Evolutionary conservation across 179 eudicot genomes (phyloP), one percentile per base, ranked within the genome.

Genomic region (Nepenthes alata): DNA sequence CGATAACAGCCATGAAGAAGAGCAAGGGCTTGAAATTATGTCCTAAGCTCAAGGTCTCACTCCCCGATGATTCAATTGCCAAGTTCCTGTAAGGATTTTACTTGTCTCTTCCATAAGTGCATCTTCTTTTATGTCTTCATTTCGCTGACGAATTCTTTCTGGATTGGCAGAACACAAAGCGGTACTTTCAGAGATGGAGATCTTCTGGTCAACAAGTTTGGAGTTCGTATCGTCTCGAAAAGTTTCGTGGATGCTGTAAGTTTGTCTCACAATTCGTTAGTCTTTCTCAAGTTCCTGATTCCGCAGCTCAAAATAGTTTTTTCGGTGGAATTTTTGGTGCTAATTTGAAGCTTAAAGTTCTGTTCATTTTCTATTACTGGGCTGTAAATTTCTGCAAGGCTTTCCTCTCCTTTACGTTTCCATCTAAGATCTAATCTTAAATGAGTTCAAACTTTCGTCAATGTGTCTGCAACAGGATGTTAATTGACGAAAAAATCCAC

Each of bases 131-230:
- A 3, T 61, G 38, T 51, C 14, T 34, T 55, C 15, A 14, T 11
- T 68, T 63, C 47, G n/a, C 51, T 47, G 1, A 35, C 7, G 12
- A 66, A 37, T 57, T 59, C 13, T 47, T 52, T 57, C 57, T 58
- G 14, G 35, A 5, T 48, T 8, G 70, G 65, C 61, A 91, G 98
- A 48, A 84, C 96, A 55, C 83, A 80, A 64, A 89, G 96, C 39
- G 98, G 98, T 35, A 93, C 98, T 37, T 93, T 89, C 73, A 83
- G 73, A 77, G 87, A 89, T 55, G 98, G 98, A 13, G 96, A 93
- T 86, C 93, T 93, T 45, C 81, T 86, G 50, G 98, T 93, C 16
- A 89, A 89, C 63, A 72, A 64, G 62, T 74, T 78, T 67, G 98
- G 98, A 48, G 83, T 93, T 75, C 85, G 98, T 58, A 81, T 89